A percentile compares a stretch with the other conserved stretches of the same genome.
Evolutionary conservation across 2,329 filamentous ascomycete species (phyloP).

Genomic region (Diaporthe batatas): DNA sequence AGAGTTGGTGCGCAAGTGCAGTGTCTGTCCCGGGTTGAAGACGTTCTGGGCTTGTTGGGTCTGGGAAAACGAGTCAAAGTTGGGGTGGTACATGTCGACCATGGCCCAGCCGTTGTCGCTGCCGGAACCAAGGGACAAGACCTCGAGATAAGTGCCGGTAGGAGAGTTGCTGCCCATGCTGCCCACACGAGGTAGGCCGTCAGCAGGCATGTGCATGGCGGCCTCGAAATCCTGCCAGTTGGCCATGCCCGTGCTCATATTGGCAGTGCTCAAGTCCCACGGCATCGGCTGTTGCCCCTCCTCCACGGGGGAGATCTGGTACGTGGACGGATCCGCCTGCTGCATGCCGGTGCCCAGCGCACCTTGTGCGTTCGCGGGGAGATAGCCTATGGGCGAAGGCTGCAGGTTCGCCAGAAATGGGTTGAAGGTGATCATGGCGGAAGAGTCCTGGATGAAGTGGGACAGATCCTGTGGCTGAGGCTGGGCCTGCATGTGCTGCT

Average conservation of each 20-base stretch:
- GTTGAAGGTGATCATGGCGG: constrained; percentile 67
- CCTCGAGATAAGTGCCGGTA: constrained; percentile 85
- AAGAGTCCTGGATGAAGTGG: constrained; percentile 68
- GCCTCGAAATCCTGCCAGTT: constrained; percentile 86
- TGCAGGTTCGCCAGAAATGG: constrained; percentile 66
- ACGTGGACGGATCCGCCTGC: constrained; percentile 69
- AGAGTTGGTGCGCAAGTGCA: constrained; percentile 89
- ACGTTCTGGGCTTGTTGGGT: constrained; percentile 72
- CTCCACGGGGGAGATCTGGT: constrained; percentile 70
- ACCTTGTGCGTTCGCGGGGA: constrained; percentile 72
- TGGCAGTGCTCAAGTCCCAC: constrained; percentile 56
- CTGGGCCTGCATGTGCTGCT: constrained; percentile 62
- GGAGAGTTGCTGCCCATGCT: constrained; percentile 75
- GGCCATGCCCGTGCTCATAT: constrained; percentile 75
- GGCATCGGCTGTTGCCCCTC: constrained; percentile 58
- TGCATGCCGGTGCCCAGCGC: constrained; percentile 71
- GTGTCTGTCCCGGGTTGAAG: constrained; percentile 91
- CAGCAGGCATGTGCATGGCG: constrained; percentile 62
- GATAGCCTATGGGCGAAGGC: constrained; percentile 70
- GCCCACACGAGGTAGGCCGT: constrained; percentile 58
- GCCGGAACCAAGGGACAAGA: constrained; percentile 83
- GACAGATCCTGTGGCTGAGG: constrained; percentile 62
- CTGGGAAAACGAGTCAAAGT: constrained; percentile 75
- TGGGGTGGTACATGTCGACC: constrained; percentile 80
- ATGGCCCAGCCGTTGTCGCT: constrained; percentile 90